Evolutionary conservation across 805 yeast genomes (phyloP).

Genomic region (Teunomyces atbi): DNA sequence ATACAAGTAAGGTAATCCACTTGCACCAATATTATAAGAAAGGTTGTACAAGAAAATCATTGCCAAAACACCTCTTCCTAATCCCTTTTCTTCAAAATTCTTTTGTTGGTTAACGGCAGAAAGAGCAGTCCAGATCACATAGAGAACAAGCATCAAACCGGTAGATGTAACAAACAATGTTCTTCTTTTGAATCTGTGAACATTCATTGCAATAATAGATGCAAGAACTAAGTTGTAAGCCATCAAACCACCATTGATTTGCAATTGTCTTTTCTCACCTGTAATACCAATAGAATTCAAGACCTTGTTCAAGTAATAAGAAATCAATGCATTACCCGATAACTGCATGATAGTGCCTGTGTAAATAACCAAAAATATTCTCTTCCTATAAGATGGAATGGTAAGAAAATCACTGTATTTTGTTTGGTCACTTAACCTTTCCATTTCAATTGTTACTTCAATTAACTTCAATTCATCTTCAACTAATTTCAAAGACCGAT

Average conservation of each 20-base stretch:
- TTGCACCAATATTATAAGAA: slow-evolving; percentile 41
- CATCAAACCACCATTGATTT: slow-evolving; percentile 51
- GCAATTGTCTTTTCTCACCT: slow-evolving; percentile 39
- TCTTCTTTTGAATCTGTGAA: slow-evolving; percentile 30
- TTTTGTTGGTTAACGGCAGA: slow-evolving; percentile 46
- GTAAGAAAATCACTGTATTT: slow-evolving; percentile 38
- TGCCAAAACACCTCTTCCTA: slow-evolving; percentile 47
- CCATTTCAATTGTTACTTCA: slow-evolving; percentile 33
- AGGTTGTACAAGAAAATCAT: slow-evolving; percentile 49
- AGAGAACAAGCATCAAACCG: slow-evolving; percentile 34
- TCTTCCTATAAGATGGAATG: slow-evolving; percentile 40
- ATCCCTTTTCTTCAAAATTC: slow-evolving; percentile 20
- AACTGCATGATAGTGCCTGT: slow-evolving; percentile 42
- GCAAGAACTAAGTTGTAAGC: slow-evolving; percentile 41
- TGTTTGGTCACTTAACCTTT: slow-evolving; percentile 30
- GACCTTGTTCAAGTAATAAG: slow-evolving; percentile 50
- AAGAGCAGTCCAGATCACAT: slow-evolving; percentile 39
- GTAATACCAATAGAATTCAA: slow-evolving; percentile 53
- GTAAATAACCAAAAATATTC: slow-evolving; percentile 34
- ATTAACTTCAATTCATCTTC: slow-evolving; percentile 24
- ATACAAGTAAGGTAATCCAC: slow-evolving; percentile 47
- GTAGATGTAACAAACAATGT: slow-evolving; percentile 31
- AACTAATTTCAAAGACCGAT: slow-evolving; percentile 16
- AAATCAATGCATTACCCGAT: slow-evolving; percentile 51
- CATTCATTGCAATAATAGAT: slow-evolving; percentile 17